Conservation (phyloP, 2,329 filamentous ascomycete species). For the Alternaria novae-zelandiae region DNA sequence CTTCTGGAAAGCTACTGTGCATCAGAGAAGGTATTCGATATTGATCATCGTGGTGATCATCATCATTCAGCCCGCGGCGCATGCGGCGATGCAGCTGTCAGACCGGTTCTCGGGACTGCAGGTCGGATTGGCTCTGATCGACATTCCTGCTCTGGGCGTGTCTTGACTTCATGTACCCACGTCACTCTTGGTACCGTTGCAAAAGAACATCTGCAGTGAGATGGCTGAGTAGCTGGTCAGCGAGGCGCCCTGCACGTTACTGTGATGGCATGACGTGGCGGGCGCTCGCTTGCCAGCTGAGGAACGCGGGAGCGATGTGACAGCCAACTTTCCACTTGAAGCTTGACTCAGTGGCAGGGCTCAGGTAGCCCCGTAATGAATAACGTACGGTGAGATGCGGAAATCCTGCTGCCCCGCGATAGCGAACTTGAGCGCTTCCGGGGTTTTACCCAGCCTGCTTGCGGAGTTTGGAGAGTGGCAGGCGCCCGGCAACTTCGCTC, state of each 20-base stretch:
- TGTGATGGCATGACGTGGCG: conserved; percentile 11
- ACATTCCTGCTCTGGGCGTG: not conserved
- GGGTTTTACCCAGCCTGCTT: not conserved
- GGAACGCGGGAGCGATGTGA: conserved; percentile 1
- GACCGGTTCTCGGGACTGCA: conserved; percentile 7
- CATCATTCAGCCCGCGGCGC: conserved; percentile 1
- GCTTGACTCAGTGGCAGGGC: conserved; percentile 2
- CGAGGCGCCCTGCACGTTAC: conserved; percentile 4
- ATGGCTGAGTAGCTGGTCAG: conserved; percentile 6
- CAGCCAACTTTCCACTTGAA: conserved; percentile 3
- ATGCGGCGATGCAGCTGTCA: conserved; percentile 7
- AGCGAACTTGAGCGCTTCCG: not conserved
- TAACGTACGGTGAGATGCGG: not conserved
- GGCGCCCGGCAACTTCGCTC: conserved; percentile 14
- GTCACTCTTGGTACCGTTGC: not conserved
- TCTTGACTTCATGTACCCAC: not conserved
- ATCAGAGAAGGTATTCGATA: conserved; percentile 10
- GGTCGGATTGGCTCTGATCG: conserved; percentile 1
- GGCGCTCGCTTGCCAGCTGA: conserved; percentile 11
- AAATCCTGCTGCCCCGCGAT: not conserved
- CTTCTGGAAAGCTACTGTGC: not conserved
- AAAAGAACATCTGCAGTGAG: not conserved
- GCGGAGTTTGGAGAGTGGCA: not conserved
- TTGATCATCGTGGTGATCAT: conserved; percentile 12
- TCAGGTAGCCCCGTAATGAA: not conserved